Percentiles rank a stretch among this genome's conserved stretches.
phyloP scores from a whole-genome alignment of 2,329 filamentous ascomycete genomes.

The Cladosporium sphaerospermum region DNA sequence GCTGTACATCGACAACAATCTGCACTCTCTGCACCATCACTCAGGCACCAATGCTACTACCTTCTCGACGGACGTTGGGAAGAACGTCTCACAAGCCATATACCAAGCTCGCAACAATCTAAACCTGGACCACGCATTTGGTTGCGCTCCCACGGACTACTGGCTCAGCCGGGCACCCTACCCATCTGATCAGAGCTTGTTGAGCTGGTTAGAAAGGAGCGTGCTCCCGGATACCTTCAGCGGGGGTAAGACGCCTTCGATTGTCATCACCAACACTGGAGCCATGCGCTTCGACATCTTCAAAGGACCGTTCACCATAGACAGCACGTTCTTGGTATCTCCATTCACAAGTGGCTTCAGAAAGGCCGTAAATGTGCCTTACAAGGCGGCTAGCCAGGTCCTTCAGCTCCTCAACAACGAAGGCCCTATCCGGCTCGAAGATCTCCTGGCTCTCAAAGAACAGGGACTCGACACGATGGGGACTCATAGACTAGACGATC shows the following conservation, averaged over 20 bases:
- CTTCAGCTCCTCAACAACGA: conserved; percentile 53
- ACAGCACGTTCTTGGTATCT: conserved; percentile 78
- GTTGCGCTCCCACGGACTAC: conserved; percentile 74
- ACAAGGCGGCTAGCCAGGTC: conserved; percentile 64
- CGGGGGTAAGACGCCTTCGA: conserved; percentile 47
- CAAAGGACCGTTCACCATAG: conserved; percentile 81
- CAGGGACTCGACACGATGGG: not conserved
- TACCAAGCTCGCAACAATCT: conserved; percentile 62
- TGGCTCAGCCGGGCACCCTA: conserved; percentile 80
- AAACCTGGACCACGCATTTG: conserved; percentile 65
- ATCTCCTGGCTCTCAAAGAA: conserved; percentile 17
- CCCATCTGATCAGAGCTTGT: conserved; percentile 67
- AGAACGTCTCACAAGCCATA: conserved; percentile 66
- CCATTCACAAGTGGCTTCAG: conserved; percentile 78
- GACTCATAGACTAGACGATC: conserved; percentile 12
- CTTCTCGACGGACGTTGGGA: conserved; percentile 71
- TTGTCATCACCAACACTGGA: conserved; percentile 82
- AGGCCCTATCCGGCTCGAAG: conserved; percentile 42
- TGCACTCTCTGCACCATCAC: conserved; percentile 77
- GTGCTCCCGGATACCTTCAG: conserved; percentile 57
- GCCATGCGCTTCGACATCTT: conserved; percentile 94
- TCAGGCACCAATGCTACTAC: conserved; percentile 63
- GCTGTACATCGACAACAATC: conserved; percentile 89
- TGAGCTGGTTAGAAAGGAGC: conserved; percentile 68
- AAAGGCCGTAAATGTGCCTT: conserved; percentile 75